phyloP scores from a whole-genome alignment of 2,329 filamentous ascomycete genomes.

The Gnomoniopsis sp. region DNA sequence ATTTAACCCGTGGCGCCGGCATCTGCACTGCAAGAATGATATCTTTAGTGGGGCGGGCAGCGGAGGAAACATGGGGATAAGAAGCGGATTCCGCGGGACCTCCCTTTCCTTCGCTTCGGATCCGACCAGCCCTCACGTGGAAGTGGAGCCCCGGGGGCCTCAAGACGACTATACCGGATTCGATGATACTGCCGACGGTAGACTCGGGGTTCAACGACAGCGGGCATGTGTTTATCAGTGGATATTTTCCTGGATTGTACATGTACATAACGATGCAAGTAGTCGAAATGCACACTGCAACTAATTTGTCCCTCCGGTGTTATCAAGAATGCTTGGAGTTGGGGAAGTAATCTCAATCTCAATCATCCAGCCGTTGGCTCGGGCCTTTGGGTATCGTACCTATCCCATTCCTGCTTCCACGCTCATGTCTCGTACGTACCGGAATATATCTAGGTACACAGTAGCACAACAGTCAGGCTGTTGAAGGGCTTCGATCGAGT shows the following conservation, averaged over 20 bases:
- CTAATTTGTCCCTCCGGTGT: background rate
- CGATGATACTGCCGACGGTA: background rate
- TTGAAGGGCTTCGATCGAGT: no score
- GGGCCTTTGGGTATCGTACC: no score
- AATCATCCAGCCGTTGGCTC: no score
- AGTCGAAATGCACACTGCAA: background rate
- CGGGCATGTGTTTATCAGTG: background rate
- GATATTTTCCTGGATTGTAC: background rate
- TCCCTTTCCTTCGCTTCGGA: background rate
- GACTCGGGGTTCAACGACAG: background rate
- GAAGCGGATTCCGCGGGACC: slow-evolving; percentile 3
- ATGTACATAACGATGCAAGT: no score
- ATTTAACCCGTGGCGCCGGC: background rate
- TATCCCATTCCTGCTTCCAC: no score
- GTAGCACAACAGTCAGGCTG: no score
- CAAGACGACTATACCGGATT: background rate
- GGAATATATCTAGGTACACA: no score
- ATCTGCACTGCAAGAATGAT: background rate
- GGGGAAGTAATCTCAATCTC: no score
- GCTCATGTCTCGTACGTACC: no score
- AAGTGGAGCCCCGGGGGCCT: background rate
- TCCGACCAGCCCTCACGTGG: background rate
- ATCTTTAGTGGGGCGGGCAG: no score
- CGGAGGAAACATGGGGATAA: background rate
- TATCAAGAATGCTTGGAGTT: no score